Conservation (phyloP, 2,329 filamentous ascomycete species). For the Trichoderma sp. region DNA sequence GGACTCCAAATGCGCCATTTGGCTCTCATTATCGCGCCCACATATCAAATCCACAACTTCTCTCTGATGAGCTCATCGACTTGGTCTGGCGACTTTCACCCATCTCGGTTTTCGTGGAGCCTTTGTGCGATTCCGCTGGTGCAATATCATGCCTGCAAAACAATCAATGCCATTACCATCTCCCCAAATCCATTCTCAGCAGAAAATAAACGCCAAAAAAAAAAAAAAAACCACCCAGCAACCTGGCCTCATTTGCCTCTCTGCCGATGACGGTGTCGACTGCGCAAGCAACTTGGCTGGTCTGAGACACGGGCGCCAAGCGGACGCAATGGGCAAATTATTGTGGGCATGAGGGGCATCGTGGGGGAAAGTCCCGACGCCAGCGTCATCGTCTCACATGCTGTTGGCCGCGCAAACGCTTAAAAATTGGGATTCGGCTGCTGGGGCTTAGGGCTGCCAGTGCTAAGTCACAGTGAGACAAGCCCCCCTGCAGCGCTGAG, state of each 20-base stretch:
- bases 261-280: conserved; percentile 25
- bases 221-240: neutral
- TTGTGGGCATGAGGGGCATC: conserved; percentile 30
- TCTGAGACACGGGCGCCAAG: conserved; percentile 23
- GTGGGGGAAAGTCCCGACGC: conserved; percentile 27
- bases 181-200: neutral
- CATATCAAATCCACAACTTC: neutral
- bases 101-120: neutral
- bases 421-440: conserved; percentile 22
- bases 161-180: neutral
- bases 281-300: neutral
- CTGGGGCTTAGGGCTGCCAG: conserved; percentile 23
- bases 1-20: neutral
- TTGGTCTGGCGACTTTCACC: neutral
- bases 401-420: conserved; percentile 24
- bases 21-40: neutral
- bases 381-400: conserved; percentile 29
- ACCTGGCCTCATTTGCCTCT: neutral
- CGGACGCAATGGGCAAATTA: conserved; percentile 22
- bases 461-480: conserved; percentile 24
- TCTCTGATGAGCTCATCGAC: neutral
- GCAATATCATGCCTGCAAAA: neutral
- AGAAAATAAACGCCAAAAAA: neutral
- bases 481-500: conserved; percentile 24
- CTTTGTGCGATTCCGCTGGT: neutral